Base-by-base conservation (phyloP, 2,329 filamentous ascomycete genomes). In the Colletotrichum sansevieriae region DNA sequence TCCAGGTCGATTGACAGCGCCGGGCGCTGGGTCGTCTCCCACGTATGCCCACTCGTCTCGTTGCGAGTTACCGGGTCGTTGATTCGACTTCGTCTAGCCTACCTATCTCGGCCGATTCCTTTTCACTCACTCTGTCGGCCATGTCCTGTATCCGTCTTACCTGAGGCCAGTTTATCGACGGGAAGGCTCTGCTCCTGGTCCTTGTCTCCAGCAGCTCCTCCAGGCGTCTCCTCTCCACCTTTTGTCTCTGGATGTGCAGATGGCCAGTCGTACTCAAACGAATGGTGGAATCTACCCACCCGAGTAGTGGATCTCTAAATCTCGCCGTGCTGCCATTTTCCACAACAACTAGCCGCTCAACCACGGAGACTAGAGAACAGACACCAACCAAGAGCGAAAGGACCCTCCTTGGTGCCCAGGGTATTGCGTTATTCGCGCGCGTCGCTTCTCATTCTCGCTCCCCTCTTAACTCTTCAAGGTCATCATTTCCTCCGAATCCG, bases 401-500 rank as follows among this genome's bases (percentile, higher is more conserved):
- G 57, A 70, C 63, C 57, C 63, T 70, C 63, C 57, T 39, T 65
- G 43, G 55, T 33, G 65, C 62, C 43, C 63, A 66, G 51, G 63
- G 67, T 67, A 61, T 70, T 63, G 67, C 67, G 57, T 70, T 68
- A 70, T 70, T 70, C 63, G 67, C 67, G 67, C 67, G 67, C 57
- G 54, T 59, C 61, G 55, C 49, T 62, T 20, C 39, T 55, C 60
- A 49, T 68, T n/a, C 41, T 65, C 39, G 43, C 51, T 41, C 35
- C 62, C 20, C 65, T 68, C 65, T 64, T 12, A 25, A 49, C 51
- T 60, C 62, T 60, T 49, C 55, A 60, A 33, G 52, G 57, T 41
- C 33, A 41, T 49, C 20, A 33, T 29, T 29, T 29, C 56, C 57
- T 65, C 63, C 46, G 44, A 44, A 63, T 22, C 58, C 18, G 58